A percentile compares a stretch with the other conserved stretches of the same genome.
Conservation (phyloP, 2,329 filamentous ascomycete species). For the Aspergillus novofumigatus region DNA sequence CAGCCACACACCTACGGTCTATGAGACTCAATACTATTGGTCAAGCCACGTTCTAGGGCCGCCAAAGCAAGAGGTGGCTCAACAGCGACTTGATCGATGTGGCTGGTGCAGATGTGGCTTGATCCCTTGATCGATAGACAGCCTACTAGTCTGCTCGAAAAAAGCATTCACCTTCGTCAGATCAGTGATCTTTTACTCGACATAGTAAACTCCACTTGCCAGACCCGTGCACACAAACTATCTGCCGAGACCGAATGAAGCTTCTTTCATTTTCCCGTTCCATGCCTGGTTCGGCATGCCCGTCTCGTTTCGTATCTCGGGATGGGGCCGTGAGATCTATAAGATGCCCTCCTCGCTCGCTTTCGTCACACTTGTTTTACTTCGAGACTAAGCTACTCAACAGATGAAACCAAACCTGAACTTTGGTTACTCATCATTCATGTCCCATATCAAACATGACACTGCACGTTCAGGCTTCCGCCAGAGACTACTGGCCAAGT, state of each 20-base stretch:
- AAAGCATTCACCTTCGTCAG: constrained; percentile 10
- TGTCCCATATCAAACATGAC: constrained; percentile 25
- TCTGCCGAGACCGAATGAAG: neutral
- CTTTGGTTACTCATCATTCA: neutral
- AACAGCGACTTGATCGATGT: constrained; percentile 9
- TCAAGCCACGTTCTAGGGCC: neutral
- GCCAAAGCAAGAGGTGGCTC: constrained; percentile 6
- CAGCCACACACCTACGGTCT: no score
- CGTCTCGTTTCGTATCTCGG: neutral
- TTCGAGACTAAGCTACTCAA: no score
- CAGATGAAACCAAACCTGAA: no score
- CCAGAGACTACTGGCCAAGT: constrained; percentile 28
- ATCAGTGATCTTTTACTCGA: neutral
- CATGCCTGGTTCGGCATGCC: neutral
- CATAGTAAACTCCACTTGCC: neutral
- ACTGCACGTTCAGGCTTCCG: constrained; percentile 26
- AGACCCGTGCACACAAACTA: neutral
- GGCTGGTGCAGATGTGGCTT: constrained; percentile 18
- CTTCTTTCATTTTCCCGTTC: neutral
- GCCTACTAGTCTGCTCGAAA: neutral
- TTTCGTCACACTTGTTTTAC: neutral
- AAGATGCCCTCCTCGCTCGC: neutral
- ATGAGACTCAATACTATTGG: no score
- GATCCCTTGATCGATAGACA: constrained; percentile 6
- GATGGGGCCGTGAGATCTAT: neutral